phyloP scores from a whole-genome alignment of 2,329 filamentous ascomycete species.

The Alternaria solani region DNA sequence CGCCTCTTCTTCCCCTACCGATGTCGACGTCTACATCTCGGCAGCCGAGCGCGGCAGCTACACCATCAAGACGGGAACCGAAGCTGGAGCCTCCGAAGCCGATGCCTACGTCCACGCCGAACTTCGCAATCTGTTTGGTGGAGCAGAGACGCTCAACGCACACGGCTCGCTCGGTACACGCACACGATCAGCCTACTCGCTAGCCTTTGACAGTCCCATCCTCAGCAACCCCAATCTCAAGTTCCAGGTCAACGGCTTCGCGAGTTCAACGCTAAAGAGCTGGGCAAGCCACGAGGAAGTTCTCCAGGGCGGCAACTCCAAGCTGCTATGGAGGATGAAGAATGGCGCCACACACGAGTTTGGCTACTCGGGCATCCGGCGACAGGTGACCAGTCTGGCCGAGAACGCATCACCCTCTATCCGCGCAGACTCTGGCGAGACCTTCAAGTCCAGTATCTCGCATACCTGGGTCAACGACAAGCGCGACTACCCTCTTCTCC shows the following conservation, averaged over 20 bases:
- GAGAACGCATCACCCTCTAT: conserved; percentile 81
- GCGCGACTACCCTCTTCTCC: conserved; percentile 85
- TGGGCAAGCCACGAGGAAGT: conserved; percentile 96
- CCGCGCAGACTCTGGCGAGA: conserved; percentile 85
- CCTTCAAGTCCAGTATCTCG: conserved; percentile 84
- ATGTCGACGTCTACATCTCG: conserved; percentile 81
- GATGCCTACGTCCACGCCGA: conserved; percentile 89
- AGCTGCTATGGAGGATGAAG: conserved; percentile 75
- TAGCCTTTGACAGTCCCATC: conserved; percentile 82
- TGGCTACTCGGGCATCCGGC: conserved; percentile 83
- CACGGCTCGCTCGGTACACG: conserved; percentile 90
- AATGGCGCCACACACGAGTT: conserved; percentile 76
- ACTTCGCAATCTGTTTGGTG: conserved; percentile 92
- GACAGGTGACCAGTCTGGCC: conserved; percentile 83
- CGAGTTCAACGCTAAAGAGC: conserved; percentile 84
- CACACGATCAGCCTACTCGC: conserved; percentile 90
- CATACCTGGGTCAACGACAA: conserved; percentile 83
- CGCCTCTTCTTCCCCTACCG: conserved; percentile 74
- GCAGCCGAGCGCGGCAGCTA: conserved; percentile 83
- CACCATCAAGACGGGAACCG: conserved; percentile 91
- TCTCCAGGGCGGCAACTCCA: conserved; percentile 77
- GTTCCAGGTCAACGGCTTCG: conserved; percentile 79
- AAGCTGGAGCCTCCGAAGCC: conserved; percentile 91
- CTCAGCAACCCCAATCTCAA: conserved; percentile 83
- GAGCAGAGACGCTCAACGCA: conserved; percentile 86